phyloP scores from a whole-genome alignment of 1,284 basidiomycete species.

The Leccinum cinnamomeum region DNA sequence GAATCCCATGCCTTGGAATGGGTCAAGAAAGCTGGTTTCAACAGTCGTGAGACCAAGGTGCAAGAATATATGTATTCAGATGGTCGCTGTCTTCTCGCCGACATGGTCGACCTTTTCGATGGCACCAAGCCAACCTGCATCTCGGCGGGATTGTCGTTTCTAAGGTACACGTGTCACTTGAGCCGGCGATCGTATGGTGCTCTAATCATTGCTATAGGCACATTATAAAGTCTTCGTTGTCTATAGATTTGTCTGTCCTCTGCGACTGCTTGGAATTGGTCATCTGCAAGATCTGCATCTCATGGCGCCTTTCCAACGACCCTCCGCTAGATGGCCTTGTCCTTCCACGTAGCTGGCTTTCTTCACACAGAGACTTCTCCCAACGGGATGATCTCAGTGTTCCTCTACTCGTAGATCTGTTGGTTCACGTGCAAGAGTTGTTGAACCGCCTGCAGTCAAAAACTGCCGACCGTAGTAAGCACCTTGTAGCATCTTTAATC shows the following conservation, averaged over 20 bases:
- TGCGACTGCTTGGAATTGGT: conserved; percentile 49
- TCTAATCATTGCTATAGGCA: conserved; percentile 36
- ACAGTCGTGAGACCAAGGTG: not conserved
- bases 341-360: conserved; percentile 50
- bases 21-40: conserved; percentile 18
- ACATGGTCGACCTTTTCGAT: conserved; percentile 32
- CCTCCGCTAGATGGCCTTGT: conserved; percentile 43
- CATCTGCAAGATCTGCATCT: conserved; percentile 38
- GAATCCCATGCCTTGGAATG: conserved; percentile 20
- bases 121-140: conserved; percentile 18
- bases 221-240: conserved; percentile 35
- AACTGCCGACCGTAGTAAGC: conserved; percentile 11
- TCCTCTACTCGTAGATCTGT: conserved; percentile 7
- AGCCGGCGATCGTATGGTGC: conserved; percentile 15
- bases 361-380: conserved; percentile 28
- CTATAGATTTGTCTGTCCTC: conserved; percentile 43
- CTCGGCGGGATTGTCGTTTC: conserved; percentile 32
- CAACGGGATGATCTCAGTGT: conserved; percentile 17
- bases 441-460: conserved; percentile 15
- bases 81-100: conserved; percentile 37
- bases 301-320: conserved; percentile 25
- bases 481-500: not conserved
- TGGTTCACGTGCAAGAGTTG: conserved; percentile 16
- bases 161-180: conserved; percentile 27
- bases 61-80: conserved; percentile 15